A percentile compares a stretch with the other conserved stretches of the same genome.
These are phyloP conservation scores for Mycena galopus DNA, from an alignment of 768 basidiomycete species.

Conservation along the genomic window DNA sequence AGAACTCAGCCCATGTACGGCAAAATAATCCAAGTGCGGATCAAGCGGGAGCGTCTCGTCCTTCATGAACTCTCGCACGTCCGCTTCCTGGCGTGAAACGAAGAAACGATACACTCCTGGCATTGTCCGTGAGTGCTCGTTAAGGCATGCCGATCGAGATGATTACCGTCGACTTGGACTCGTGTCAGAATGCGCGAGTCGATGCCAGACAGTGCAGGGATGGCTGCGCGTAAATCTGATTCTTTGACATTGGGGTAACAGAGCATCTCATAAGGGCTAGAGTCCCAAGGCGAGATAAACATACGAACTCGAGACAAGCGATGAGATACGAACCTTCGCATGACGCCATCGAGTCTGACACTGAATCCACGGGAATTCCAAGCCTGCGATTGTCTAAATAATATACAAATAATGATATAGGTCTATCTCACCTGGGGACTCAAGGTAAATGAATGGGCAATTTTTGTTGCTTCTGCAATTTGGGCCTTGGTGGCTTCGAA, in stretches of 20 bases:
- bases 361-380: slow-evolving; percentile 58
- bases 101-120: slow-evolving; percentile 74
- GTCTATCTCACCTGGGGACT: slow-evolving; percentile 57
- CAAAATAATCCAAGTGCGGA: slow-evolving; percentile 75
- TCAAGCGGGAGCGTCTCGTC: slow-evolving; percentile 83
- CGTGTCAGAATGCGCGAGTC: slow-evolving; percentile 68
- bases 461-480: slow-evolving; percentile 50
- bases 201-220: slow-evolving; percentile 66
- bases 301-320: background rate
- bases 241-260: slow-evolving; percentile 67
- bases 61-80: slow-evolving; percentile 78
- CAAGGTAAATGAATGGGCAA: slow-evolving; percentile 52
- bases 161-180: slow-evolving; percentile 78
- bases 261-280: slow-evolving; percentile 83
- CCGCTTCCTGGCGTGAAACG: slow-evolving; percentile 79
- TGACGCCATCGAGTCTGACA: slow-evolving; percentile 60
- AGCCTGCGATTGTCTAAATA: slow-evolving; percentile 39
- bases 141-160: background rate
- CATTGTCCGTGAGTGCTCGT: background rate
- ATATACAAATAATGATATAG: background rate
- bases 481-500: slow-evolving; percentile 50
- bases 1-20: slow-evolving; percentile 76
- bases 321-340: slow-evolving; percentile 51
- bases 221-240: slow-evolving; percentile 51
- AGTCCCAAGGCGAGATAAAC: background rate